Evolutionary conservation across 176 grass and related monocot species (phyloP).

Genomic region (Phoenix roebelenii): DNA sequence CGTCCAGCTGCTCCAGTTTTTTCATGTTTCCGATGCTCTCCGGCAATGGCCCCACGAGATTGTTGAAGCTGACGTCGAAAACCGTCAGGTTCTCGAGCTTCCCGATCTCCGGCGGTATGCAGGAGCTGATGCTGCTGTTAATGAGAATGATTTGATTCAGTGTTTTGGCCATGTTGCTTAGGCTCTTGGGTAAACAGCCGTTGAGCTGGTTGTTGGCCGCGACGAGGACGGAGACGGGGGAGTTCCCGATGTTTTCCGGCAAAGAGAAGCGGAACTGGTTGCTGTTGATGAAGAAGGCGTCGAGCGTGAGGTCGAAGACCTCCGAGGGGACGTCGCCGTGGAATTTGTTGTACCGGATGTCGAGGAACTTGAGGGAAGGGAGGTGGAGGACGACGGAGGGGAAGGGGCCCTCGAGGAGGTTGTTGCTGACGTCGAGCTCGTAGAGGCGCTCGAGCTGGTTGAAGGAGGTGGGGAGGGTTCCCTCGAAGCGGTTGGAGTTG

Average conservation of each 20-base stretch:
- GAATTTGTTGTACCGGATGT: slow-evolving; percentile 47
- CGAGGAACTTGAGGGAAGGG: slow-evolving; percentile 4
- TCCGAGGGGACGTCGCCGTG: slow-evolving; percentile 40
- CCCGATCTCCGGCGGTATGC: slow-evolving; percentile 56
- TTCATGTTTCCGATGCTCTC: slow-evolving; percentile 49
- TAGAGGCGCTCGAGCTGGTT: background rate
- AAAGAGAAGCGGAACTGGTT: slow-evolving; percentile 67
- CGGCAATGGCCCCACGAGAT: slow-evolving; percentile 44
- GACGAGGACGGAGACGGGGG: slow-evolving; percentile 64
- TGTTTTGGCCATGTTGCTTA: slow-evolving; percentile 35
- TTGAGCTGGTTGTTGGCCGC: slow-evolving; percentile 40
- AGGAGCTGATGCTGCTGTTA: slow-evolving; percentile 48
- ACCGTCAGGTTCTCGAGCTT: slow-evolving; percentile 38
- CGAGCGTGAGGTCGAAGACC: slow-evolving; percentile 62
- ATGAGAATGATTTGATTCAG: slow-evolving; percentile 63
- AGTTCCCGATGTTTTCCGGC: slow-evolving; percentile 55
- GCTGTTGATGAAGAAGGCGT: slow-evolving; percentile 82
- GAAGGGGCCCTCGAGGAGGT: slow-evolving; percentile 6
- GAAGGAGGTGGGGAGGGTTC: background rate
- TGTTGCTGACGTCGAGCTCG: slow-evolving; percentile 19
- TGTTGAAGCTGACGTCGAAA: slow-evolving; percentile 67
- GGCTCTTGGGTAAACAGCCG: slow-evolving; percentile 44
- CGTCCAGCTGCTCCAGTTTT: slow-evolving; percentile 53
- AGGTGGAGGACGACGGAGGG: slow-evolving; percentile 4
- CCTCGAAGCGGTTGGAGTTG: slow-evolving; percentile 6